Evolutionary conservation across 306 rosid species (phyloP).

Genomic region (apple (Malus domestica)): ASM211411v1 NC_041790.1:3552501-3553000

Average conservation of each 20-base stretch:
- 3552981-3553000: conserved; percentile 68
- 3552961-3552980: conserved; percentile 56
- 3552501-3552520: conserved; percentile 69
- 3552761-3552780: background rate
- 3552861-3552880: conserved; percentile 46
- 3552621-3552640: conserved; percentile 10
- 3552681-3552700: background rate
- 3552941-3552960: conserved; percentile 54
- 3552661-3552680: background rate
- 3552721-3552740: no score
- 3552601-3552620: conserved; percentile 83
- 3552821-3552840: background rate
- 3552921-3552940: conserved; percentile 74
- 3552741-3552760: background rate
- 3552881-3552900: conserved; percentile 84
- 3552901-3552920: conserved; percentile 75
- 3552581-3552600: conserved; percentile 70
- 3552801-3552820: background rate
- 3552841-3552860: background rate
- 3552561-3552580: conserved; percentile 83
- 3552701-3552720: background rate
- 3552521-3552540: conserved; percentile 86
- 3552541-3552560: conserved; percentile 79
- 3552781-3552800: background rate
- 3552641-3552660: conserved; percentile 4